Percentiles rank a stretch among this genome's conserved stretches.
Evolutionary conservation across 2,329 filamentous ascomycete genomes (phyloP).

Genomic region (Bipolaris oryzae): DNA sequence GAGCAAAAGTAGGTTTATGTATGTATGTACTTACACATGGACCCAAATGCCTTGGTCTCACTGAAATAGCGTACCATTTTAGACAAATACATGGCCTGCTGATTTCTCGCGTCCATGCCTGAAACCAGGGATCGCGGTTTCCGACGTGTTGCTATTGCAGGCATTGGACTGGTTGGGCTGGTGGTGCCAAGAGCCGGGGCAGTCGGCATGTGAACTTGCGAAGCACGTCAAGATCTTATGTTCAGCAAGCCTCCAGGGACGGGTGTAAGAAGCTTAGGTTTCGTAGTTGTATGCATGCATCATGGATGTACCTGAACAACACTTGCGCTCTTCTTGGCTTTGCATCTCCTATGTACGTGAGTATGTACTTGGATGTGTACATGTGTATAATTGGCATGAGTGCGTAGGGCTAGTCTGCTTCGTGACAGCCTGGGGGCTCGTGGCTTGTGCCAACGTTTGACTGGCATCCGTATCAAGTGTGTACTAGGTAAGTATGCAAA

Average conservation of each 20-base stretch:
- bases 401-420: neutral
- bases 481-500: neutral
- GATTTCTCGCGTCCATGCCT: neutral
- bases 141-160: neutral
- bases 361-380: too few relatives aligned
- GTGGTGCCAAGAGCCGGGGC: slow-evolving; percentile 16
- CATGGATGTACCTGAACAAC: neutral
- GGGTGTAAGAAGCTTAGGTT: slow-evolving; percentile 7
- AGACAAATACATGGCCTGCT: neutral
- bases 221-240: slow-evolving; percentile 16
- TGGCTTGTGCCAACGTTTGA: neutral
- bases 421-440: neutral
- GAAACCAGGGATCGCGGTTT: neutral
- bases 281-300: neutral
- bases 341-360: too few relatives aligned
- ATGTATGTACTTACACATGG: too few relatives aligned
- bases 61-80: neutral
- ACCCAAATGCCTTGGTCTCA: neutral
- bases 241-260: slow-evolving; percentile 21
- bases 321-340: neutral
- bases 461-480: neutral
- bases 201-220: slow-evolving; percentile 10
- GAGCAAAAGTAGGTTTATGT: neutral
- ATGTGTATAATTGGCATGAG: neutral
- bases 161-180: neutral